Evolutionary conservation across 495 filamentous ascomycete genomes (phyloP).

Genomic region (Aspergillus leporis): DNA sequence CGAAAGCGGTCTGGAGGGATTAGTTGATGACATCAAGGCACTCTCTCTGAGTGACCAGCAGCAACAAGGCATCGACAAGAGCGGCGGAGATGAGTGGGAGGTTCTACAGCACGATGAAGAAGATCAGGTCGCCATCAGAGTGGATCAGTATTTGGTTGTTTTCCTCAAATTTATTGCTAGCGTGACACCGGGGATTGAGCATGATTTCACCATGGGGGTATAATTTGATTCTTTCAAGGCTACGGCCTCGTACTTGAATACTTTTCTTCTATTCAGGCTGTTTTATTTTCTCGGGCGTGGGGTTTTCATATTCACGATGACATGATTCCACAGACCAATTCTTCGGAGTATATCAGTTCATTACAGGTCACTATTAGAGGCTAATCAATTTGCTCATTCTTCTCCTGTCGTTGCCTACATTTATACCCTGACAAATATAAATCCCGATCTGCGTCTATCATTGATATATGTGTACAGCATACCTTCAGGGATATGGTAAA

Average conservation of each 20-base stretch:
- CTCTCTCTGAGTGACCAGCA: constrained; percentile 42
- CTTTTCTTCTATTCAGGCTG: not conserved
- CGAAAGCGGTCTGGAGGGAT: constrained; percentile 59
- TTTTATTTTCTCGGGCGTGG: not conserved
- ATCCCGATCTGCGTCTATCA: too few relatives aligned
- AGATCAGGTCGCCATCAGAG: constrained; percentile 85
- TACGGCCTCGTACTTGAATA: not conserved
- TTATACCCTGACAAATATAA: not conserved
- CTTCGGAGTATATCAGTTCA: not conserved
- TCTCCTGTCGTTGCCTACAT: not conserved
- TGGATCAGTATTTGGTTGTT: constrained; percentile 97
- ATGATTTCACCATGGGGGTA: constrained; percentile 98
- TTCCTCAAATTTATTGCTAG: constrained; percentile 98
- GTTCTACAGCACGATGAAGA: constrained; percentile 68
- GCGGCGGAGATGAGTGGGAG: constrained; percentile 84
- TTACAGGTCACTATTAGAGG: not conserved
- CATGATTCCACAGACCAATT: not conserved
- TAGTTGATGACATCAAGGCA: constrained; percentile 60
- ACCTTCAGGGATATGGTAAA: too few relatives aligned
- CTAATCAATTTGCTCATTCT: not conserved
- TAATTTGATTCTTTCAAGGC: constrained; percentile 35
- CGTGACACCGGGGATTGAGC: constrained; percentile 94
- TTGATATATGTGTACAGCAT: too few relatives aligned
- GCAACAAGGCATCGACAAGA: constrained; percentile 52
- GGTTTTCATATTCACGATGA: not conserved